Percentiles rank a stretch among this genome's conserved stretches.
Evolutionary conservation across 2,329 filamentous ascomycete genomes (phyloP).

Genomic region (Neophaeococcomyces mojaviensis): DNA sequence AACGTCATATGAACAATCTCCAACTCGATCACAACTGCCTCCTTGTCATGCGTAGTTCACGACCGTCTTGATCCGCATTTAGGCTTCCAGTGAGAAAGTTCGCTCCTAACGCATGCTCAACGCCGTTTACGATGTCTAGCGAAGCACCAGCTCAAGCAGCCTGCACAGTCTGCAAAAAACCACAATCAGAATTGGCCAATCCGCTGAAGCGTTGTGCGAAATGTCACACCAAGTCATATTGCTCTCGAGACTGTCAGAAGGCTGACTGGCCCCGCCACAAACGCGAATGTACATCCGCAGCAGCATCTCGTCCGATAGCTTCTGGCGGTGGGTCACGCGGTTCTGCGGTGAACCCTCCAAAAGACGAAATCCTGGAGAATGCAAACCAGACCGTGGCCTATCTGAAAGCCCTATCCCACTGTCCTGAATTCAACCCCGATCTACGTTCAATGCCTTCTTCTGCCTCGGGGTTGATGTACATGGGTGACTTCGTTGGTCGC

Average conservation of each 20-base stretch:
- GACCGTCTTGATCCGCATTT: too few species aligned
- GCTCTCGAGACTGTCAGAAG: conserved; percentile 5
- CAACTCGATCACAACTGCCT: too few species aligned
- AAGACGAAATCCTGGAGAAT: background rate
- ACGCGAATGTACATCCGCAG: background rate
- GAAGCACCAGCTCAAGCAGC: background rate
- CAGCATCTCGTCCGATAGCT: background rate
- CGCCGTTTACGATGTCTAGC: too few species aligned
- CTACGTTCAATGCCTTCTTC: background rate
- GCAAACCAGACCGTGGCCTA: background rate
- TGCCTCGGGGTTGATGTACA: background rate
- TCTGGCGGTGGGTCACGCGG: too few species aligned
- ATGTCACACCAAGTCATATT: conserved; percentile 1
- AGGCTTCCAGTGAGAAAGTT: too few species aligned
- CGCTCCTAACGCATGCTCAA: too few species aligned
- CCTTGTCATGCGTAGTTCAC: too few species aligned
- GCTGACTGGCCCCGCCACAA: conserved; percentile 4
- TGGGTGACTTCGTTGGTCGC: background rate
- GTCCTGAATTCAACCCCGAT: background rate
- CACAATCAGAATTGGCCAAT: conserved; percentile 1
- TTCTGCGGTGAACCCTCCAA: background rate
- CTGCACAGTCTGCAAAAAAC: conserved; percentile 3
- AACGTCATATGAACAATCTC: too few species aligned
- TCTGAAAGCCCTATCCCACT: conserved; percentile 1
- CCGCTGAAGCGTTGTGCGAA: conserved; percentile 1